Conservation (phyloP, 1,139 yeast genomes). For the Taphrina populina region DNA sequence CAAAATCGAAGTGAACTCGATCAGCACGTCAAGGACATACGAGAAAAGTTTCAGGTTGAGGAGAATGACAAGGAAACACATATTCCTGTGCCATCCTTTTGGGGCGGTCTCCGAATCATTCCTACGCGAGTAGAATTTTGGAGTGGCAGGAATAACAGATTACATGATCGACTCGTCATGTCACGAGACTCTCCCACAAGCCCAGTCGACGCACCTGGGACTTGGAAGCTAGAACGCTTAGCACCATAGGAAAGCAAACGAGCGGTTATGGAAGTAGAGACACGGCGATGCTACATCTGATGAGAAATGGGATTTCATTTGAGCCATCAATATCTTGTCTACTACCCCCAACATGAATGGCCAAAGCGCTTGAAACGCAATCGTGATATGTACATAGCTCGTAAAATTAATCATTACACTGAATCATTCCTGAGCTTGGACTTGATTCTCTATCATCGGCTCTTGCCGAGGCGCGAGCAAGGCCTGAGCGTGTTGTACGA, state of each 20-base stretch:
- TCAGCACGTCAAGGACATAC: slow-evolving; percentile 50
- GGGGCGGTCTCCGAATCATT: slow-evolving; percentile 91
- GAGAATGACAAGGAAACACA: slow-evolving; percentile 48
- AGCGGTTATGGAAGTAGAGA: too few relatives aligned
- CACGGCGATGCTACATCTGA: too few relatives aligned
- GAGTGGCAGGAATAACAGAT: slow-evolving; percentile 90
- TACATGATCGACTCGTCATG: slow-evolving; percentile 59
- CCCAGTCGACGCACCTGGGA: not conserved
- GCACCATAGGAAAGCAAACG: not conserved
- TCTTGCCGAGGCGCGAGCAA: too few relatives aligned
- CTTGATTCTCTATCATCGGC: too few relatives aligned
- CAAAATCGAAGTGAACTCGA: slow-evolving; percentile 64
- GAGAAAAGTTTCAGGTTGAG: slow-evolving; percentile 51
- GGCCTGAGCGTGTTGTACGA: slow-evolving; percentile 39
- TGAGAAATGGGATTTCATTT: too few relatives aligned
- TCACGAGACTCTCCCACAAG: not conserved
- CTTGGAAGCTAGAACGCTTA: slow-evolving; percentile 7
- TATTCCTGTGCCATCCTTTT: slow-evolving; percentile 84
- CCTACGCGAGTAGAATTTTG: slow-evolving; percentile 94
- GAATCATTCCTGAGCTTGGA: too few relatives aligned
- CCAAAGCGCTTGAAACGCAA: too few relatives aligned
- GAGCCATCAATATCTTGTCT: too few relatives aligned
- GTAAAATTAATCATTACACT: too few relatives aligned
- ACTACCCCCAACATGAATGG: too few relatives aligned
- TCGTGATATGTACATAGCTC: too few relatives aligned